A percentile compares a stretch with the other conserved stretches of the same genome.
phyloP scores from a whole-genome alignment of 148 eudicot species.

The Rhododendron kiyosumense region DNA sequence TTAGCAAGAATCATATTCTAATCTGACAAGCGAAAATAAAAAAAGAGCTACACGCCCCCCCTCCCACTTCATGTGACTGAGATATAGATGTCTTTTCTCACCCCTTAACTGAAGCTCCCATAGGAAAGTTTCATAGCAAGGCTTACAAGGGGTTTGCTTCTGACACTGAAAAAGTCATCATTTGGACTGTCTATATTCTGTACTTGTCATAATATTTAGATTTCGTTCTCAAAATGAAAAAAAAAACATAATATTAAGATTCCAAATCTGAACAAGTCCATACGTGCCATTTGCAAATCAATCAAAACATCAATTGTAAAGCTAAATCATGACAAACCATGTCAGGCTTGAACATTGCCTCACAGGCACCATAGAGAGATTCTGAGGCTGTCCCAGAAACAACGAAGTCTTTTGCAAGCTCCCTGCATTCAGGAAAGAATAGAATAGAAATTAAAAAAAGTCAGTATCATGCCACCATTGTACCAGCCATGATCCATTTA shows the following conservation, averaged over 20 bases:
- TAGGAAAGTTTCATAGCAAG: background rate
- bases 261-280: background rate
- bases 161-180: background rate
- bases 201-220: background rate
- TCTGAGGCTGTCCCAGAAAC: slow-evolving; percentile 96
- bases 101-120: background rate
- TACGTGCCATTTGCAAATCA: background rate
- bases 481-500: slow-evolving; percentile 3
- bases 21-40: background rate
- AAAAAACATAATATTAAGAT: background rate
- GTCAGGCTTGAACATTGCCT: slow-evolving; percentile 95
- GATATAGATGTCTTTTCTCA: background rate
- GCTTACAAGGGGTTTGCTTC: background rate
- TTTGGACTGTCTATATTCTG: background rate
- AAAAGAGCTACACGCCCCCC: background rate
- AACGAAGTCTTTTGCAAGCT: slow-evolving; percentile 97
- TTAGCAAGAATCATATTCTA: background rate
- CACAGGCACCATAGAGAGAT: slow-evolving; percentile 97
- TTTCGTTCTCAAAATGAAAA: too few relatives aligned
- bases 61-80: background rate
- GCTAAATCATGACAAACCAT: slow-evolving; percentile 49
- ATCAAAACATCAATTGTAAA: background rate
- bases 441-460: background rate
- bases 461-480: background rate
- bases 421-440: slow-evolving; percentile 34